Evolutionary conservation across 148 eudicot species (phyloP), one percentile per base, ranked within the genome.

Genomic region (Amaranthus hypochondriacus): DNA sequence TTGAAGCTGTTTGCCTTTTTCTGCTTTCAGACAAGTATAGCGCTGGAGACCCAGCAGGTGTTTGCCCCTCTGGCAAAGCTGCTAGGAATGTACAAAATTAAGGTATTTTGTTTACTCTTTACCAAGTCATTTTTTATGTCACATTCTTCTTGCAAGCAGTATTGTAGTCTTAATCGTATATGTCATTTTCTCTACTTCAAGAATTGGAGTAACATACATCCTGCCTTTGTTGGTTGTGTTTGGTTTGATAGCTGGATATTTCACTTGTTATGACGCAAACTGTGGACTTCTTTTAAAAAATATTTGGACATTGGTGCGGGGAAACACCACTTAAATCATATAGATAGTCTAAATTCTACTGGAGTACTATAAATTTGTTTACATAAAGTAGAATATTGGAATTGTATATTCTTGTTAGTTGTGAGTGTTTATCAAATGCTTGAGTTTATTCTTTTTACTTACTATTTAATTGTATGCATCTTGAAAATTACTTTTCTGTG

Each of bases 1-100:
- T 43, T 57, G 4, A 51, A 58, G 44, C 49, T 11, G 49, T 56
- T 68, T 59, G 11, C n/a, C 73, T 44, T 77, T 58, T 59, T 53
- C 73, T 75, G 12, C 75, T 61, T 87, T 57, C 89, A 95, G 98
- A 80, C 92, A 68, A 92, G 97, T 83, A 95, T 95, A 71, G 98
- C 98, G 52, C 75, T 75, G 83, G 98, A 95, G 90, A 95, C 98
- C 2, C 81, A 92, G 73, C 93, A 95, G 81, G 98, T 95, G 80
- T 95, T 95, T 89, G 98, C 98, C 67, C 98, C 98, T 79, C 82
- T 95, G 61, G 98, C 98, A 70, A 95, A 95, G 82, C 81, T 90
- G 72, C 86, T 95, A 44, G 98, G 98, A 52, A 95, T 95, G 92
- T 92, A 95, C 86, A 90, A 88, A 87, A 95, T 95, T 69, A 95